phyloP scores from a whole-genome alignment of 768 basidiomycete species.

The Amanita exitialis region DNA sequence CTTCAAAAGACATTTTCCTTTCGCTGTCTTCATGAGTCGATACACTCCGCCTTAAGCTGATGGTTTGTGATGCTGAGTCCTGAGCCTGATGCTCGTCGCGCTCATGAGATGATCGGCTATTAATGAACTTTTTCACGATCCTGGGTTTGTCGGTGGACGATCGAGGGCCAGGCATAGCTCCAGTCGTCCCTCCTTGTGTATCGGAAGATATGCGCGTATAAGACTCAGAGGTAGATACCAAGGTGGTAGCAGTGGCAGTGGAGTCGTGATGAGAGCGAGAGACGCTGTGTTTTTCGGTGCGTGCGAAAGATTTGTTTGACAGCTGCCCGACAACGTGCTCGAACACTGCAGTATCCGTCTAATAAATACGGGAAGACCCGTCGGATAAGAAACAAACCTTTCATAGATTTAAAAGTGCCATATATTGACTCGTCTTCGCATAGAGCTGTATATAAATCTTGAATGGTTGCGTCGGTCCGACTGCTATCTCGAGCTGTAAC shows the following conservation, averaged over 20 bases:
- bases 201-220: constrained; percentile 28
- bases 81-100: constrained; percentile 14
- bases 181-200: constrained; percentile 9
- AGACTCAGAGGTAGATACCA: constrained; percentile 14
- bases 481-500: constrained; percentile 84
- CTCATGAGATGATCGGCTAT: constrained; percentile 29
- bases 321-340: constrained; percentile 71
- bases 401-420: constrained; percentile 76
- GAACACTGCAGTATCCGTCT: constrained; percentile 14
- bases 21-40: constrained; percentile 19
- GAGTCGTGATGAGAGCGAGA: constrained; percentile 34
- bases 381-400: constrained; percentile 37
- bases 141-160: constrained; percentile 59
- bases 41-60: constrained; percentile 23
- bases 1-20: constrained; percentile 20
- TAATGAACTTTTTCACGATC: constrained; percentile 47
- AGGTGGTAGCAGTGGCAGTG: background rate
- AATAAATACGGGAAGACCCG: constrained; percentile 14
- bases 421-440: constrained; percentile 89
- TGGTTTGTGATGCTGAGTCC: background rate
- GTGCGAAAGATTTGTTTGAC: constrained; percentile 61
- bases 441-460: constrained; percentile 80
- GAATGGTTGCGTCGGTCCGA: constrained; percentile 59
- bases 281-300: constrained; percentile 35
- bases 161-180: constrained; percentile 25